Evolutionary conservation across 495 filamentous ascomycete species (phyloP), one percentile per base, ranked within the genome.

Genomic region (Usnea hakonensis): DNA sequence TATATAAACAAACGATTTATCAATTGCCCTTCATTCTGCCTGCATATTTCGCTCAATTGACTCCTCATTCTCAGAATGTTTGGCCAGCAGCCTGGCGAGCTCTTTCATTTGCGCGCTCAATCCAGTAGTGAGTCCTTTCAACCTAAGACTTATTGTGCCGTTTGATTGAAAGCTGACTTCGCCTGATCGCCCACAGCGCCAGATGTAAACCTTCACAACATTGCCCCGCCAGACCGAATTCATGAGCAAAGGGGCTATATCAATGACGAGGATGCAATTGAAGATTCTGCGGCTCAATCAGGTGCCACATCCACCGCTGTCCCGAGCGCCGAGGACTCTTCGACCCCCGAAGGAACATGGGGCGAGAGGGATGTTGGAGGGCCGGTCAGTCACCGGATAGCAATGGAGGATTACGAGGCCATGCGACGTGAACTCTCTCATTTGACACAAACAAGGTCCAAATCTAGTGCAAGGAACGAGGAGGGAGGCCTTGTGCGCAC

Each of bases 351-450:
- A 33, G 87, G 87, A 48, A 86, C 83, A 23, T 94, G 90, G 90
- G 90, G 90, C 30, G 90, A 94, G 69, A 76, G 83, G 30, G 83
- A 89, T 68, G 76, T 72, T 17, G 86, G 87, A 17, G 82, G 83
- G 14, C 82, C 82, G 9, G 81, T 90, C 64, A 83, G 79, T 68
- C 79, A 84, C 58, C 75, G 75, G 19, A 71, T 77, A 56, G 88
- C 90, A 26, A 86, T 88, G 82, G 83, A 87, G 58, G 84, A 91
- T 48, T 86, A 85, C 61, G 83, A 90, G 60, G 83, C 83, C 6
- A 80, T 94, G 71, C 79, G 83, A 33, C 76, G 79, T 8, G 84
- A 89, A 63, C 77, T 94, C 60, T 81, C 82, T 13, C 75, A 79
- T 21, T 71, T 89, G 35, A 85, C 81, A 58, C 72, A 75, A 50